Evolutionary conservation across 2,329 filamentous ascomycete genomes (phyloP).

Genomic region (Hypoxylon sp.): DNA sequence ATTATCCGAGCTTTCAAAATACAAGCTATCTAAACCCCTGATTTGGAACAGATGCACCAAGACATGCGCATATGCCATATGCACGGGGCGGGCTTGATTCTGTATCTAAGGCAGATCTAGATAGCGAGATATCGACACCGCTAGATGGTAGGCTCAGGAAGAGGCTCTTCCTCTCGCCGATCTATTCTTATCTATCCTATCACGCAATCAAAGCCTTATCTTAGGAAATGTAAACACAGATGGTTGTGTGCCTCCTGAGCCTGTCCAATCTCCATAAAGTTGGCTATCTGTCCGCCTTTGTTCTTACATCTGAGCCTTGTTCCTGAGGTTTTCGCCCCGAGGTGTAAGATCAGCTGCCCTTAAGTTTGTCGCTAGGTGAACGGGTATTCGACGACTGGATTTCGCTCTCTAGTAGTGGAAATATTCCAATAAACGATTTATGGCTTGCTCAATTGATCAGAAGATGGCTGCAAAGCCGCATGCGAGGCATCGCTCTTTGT

Average conservation of each 20-base stretch:
- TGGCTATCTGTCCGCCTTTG: conserved; percentile 30
- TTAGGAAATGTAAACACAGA: conserved; percentile 42
- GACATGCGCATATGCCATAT: conserved; percentile 33
- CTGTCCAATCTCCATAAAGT: conserved; percentile 39
- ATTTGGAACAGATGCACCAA: conserved; percentile 24
- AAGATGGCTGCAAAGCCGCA: conserved; percentile 48
- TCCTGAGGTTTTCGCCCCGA: conserved; percentile 21
- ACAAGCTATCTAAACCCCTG: conserved; percentile 31
- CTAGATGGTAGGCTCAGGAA: conserved; percentile 42
- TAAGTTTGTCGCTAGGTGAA: neutral
- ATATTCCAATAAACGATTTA: conserved; percentile 32
- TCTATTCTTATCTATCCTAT: conserved; percentile 47
- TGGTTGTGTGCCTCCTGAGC: conserved; percentile 32
- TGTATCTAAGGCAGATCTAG: conserved; percentile 30
- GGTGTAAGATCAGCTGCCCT: neutral
- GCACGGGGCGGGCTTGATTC: conserved; percentile 20
- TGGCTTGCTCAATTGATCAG: conserved; percentile 45
- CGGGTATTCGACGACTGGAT: neutral
- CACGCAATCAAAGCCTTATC: conserved; percentile 49
- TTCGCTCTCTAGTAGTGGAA: conserved; percentile 17
- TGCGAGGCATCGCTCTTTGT: conserved; percentile 49
- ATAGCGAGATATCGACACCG: conserved; percentile 35
- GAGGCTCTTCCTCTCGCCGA: conserved; percentile 42
- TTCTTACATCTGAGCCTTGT: conserved; percentile 4
- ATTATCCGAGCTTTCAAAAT: conserved; percentile 22